These are phyloP conservation scores for Fusarium tanahbumbuense DNA, from an alignment of 2,329 filamentous ascomycete genomes.

Conservation along the genomic window DNA sequence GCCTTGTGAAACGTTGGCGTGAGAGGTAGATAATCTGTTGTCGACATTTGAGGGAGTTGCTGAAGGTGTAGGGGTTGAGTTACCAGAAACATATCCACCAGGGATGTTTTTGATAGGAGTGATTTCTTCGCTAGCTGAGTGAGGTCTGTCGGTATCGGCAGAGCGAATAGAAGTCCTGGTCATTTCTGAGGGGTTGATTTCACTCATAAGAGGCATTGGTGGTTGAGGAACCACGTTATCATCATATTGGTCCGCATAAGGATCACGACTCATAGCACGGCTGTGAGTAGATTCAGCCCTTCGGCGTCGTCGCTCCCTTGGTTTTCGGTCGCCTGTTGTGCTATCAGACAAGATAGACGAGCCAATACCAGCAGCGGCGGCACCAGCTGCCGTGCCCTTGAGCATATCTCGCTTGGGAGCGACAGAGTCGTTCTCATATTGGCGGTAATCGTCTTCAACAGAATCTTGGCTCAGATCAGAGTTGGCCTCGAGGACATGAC, in stretches of 20 bases:
- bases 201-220: slow-evolving; percentile 89
- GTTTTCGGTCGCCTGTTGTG: slow-evolving; percentile 63
- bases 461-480: slow-evolving; percentile 63
- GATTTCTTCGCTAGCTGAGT: slow-evolving; percentile 73
- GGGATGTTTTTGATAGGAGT: slow-evolving; percentile 73
- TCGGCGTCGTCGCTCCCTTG: slow-evolving; percentile 63
- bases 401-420: slow-evolving; percentile 61
- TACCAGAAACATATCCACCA: slow-evolving; percentile 69
- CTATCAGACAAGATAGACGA: slow-evolving; percentile 51
- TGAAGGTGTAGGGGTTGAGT: slow-evolving; percentile 72
- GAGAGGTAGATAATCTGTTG: slow-evolving; percentile 73
- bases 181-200: slow-evolving; percentile 85
- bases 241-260: slow-evolving; percentile 63
- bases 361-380: slow-evolving; percentile 55
- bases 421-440: slow-evolving; percentile 54
- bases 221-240: slow-evolving; percentile 71
- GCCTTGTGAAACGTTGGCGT: slow-evolving; percentile 71
- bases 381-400: slow-evolving; percentile 60
- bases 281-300: slow-evolving; percentile 62
- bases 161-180: slow-evolving; percentile 90
- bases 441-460: slow-evolving; percentile 53
- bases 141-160: slow-evolving; percentile 78
- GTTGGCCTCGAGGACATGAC: slow-evolving; percentile 64
- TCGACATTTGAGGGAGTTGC: slow-evolving; percentile 65
- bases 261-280: slow-evolving; percentile 58